A percentile compares a stretch with the other conserved stretches of the same genome.
phyloP scores from a whole-genome alignment of 2,329 filamentous ascomycete genomes.

The Fusarium tanahbumbuense region DNA sequence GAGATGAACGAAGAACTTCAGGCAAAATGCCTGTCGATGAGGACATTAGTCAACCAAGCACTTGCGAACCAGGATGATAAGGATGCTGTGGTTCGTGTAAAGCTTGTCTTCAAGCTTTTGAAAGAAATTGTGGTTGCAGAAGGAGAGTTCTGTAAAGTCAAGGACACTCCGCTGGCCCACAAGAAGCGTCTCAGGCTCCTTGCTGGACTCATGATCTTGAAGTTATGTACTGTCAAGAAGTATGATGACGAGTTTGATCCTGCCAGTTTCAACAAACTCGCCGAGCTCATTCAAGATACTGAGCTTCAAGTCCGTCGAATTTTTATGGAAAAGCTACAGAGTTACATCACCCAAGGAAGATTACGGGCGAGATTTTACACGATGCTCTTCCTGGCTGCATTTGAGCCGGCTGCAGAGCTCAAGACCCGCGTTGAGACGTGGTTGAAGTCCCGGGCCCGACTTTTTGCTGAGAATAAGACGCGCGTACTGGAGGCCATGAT shows the following conservation, averaged over 20 bases:
- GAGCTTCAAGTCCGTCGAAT: constrained; percentile 77
- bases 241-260: constrained; percentile 81
- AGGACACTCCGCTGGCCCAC: constrained; percentile 81
- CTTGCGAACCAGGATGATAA: constrained; percentile 67
- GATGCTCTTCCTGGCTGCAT: constrained; percentile 89
- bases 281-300: constrained; percentile 83
- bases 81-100: constrained; percentile 68
- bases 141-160: constrained; percentile 82
- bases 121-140: constrained; percentile 79
- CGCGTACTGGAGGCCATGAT: constrained; percentile 83
- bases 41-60: constrained; percentile 86
- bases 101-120: constrained; percentile 81
- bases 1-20: constrained; percentile 82
- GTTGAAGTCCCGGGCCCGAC: constrained; percentile 82
- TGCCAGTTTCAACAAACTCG: constrained; percentile 82
- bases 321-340: constrained; percentile 89
- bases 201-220: constrained; percentile 83
- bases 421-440: constrained; percentile 84
- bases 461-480: constrained; percentile 68
- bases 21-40: constrained; percentile 86
- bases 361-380: constrained; percentile 85
- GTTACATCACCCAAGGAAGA: constrained; percentile 81
- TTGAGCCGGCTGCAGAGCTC: constrained; percentile 82
- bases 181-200: constrained; percentile 83
- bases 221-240: constrained; percentile 80